Base-by-base conservation (phyloP, 78 protist species). In the Cavenderia fasciculata region DNA sequence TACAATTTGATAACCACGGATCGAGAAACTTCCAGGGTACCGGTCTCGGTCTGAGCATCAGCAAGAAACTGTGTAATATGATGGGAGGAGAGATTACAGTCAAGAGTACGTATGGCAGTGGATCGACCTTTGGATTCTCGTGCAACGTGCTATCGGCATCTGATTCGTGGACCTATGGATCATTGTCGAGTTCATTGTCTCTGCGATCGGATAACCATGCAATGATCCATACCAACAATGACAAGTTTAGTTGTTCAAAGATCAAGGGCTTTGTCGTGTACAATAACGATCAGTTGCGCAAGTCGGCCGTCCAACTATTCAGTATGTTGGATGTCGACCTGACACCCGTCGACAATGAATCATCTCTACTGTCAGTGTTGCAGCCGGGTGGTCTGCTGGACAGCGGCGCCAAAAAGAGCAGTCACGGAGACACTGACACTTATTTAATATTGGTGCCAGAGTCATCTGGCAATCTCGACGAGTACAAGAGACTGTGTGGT, bases 51-150 rank as follows among this genome's bases (percentile, higher is more conserved):
- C 56, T 86, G 31, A 63, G 77, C 5, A 86, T 86, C 21, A 40
- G 54, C 1, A 86, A 86, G 49, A 25, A 74, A 7, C 33, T 86
- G 0, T 86, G 92, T 52, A 23, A 44, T 19, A 47, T 86, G 92
- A 86, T 86, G 92, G 92, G 92, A 33, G 92, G 92, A 1, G 59
- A 86, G 31, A 76, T 86, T 1, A 25, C 38, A 33, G 84, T 72
- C 27, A 25, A 57, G 29, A 65, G 79, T 43, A 46, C 62, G 21
- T 73, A 54, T 74, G 82, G 63, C 1, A 52, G 56, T 52, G 92
- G 92, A 11, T 66, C 78, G 4, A 86, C 76, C 7, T 82, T 82
- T 25, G 47, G 74, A 2, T 82, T 82, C 43, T 43, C 78, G n/a
- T 63, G 51, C 1, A 21, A 38, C 21, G 51, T 63, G 51, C 72